Base-by-base conservation (phyloP, 257 asterid genomes). In the Scutellaria barbata region DNA sequence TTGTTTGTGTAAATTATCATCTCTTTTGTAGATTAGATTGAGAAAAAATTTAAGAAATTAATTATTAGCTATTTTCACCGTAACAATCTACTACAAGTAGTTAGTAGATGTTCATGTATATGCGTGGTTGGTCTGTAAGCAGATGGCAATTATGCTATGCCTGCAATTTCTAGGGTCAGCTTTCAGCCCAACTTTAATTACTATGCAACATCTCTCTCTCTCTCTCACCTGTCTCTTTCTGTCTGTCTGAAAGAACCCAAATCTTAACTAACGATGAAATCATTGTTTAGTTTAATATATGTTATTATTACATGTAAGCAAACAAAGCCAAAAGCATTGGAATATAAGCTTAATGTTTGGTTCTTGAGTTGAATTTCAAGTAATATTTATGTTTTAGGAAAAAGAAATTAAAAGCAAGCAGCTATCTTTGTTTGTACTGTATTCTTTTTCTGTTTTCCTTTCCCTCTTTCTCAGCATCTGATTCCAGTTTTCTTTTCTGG, bases 161-260 rank as follows among this genome's bases (percentile, higher is more conserved):
- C 79, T 74, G 77, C 83, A 72, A 63, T 66, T 71, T 81, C 77
- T 73, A 71, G 81, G 55, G 69, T 69, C 81, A 72, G 77, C 67
- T 9, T 30, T 65, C 81, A 72, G 76, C 68, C 12, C 40, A 41
- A 64, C 79, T 78, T 78, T 78, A 75, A 78, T 75, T 72, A 68
- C 72, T 52, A 51, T 43, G 0, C 30, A n/a, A 30, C 35, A 2
- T 11, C 58, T 5, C 22, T 41, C 72, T 68, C n/a, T n/a, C 74
- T 72, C 59, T 74, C 45, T 70, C 66, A 71, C 76, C 76, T 42
- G 74, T 80, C 81, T 43, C 68, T 45, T 14, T 72, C 48, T 35
- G 66, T 43, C 68, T 45, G 22, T 72, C 48, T 35, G 71, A 56
- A 74, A 58, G 10, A 52, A 69, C 60, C 79, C 71, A 77, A 70